Evolutionary conservation across 805 yeast genomes (phyloP).

Genomic region (Scheffersomyces lignosus): DNA sequence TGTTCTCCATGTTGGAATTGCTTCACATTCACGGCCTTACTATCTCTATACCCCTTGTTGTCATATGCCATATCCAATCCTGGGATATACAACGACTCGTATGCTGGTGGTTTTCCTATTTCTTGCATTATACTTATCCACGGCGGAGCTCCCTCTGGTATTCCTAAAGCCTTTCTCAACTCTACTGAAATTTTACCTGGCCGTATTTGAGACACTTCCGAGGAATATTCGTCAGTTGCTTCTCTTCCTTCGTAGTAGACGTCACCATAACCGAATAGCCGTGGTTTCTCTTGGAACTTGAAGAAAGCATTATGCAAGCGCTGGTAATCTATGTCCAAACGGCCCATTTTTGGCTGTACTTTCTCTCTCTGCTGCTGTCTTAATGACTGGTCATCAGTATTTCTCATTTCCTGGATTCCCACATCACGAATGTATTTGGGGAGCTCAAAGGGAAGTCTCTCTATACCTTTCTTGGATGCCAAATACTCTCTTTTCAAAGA

Average conservation of each 20-base stretch:
- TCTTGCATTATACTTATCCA: constrained; percentile 74
- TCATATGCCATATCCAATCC: constrained; percentile 39
- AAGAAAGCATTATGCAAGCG: constrained; percentile 85
- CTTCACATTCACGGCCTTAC: constrained; percentile 4
- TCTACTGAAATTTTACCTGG: constrained; percentile 72
- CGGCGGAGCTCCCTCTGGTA: constrained; percentile 67
- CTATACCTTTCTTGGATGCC: constrained; percentile 62
- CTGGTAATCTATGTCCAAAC: constrained; percentile 81
- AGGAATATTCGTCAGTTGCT: constrained; percentile 38
- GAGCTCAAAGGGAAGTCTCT: constrained; percentile 68
- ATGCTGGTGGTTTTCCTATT: constrained; percentile 83
- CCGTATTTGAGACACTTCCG: constrained; percentile 36
- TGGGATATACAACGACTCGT: constrained; percentile 61
- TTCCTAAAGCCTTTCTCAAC: constrained; percentile 68
- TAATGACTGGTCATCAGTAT: constrained; percentile 56
- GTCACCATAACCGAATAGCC: constrained; percentile 69
- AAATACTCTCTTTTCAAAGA: constrained; percentile 72
- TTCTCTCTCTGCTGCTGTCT: constrained; percentile 77
- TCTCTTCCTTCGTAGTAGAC: constrained; percentile 78
- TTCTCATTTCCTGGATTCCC: constrained; percentile 86
- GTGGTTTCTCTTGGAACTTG: constrained; percentile 75
- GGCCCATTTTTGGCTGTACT: constrained; percentile 87
- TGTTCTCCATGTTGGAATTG: constrained; percentile 11
- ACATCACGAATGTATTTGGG: constrained; percentile 80
- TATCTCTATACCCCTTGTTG: constrained; percentile 34